Evolutionary conservation across 1,139 yeast genomes (phyloP).

Genomic region (Insectozyma bohioensis): DNA sequence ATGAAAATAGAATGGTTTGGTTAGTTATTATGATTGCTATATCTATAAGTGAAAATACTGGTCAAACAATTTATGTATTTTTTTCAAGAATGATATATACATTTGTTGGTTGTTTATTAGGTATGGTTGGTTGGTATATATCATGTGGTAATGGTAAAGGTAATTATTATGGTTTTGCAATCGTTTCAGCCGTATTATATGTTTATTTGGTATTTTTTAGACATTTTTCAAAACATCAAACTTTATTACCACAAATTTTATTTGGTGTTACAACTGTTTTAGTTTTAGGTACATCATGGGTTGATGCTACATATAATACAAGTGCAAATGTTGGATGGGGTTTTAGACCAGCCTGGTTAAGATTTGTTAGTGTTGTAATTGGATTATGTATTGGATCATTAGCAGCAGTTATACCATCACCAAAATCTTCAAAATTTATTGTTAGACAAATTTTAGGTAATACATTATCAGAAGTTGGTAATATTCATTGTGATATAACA

Average conservation of each 20-base stretch:
- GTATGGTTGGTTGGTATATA: constrained; percentile 40
- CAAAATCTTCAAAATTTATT: constrained; percentile 30
- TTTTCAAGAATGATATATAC: constrained; percentile 28
- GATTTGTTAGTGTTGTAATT: constrained; percentile 30
- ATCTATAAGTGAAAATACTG: constrained; percentile 33
- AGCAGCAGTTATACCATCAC: constrained; percentile 32
- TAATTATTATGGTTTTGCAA: constrained; percentile 33
- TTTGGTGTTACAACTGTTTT: constrained; percentile 30
- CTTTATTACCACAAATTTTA: constrained; percentile 31
- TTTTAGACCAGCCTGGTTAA: constrained; percentile 26
- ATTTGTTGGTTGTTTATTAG: constrained; percentile 32
- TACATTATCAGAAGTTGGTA: constrained; percentile 27
- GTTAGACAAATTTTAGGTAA: constrained; percentile 26
- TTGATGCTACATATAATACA: constrained; percentile 21
- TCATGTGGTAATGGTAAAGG: constrained; percentile 32
- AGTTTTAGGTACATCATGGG: constrained; percentile 40
- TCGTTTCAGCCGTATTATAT: constrained; percentile 29
- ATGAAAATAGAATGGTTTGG: constrained; percentile 31
- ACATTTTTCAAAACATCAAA: constrained; percentile 32
- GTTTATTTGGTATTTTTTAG: constrained; percentile 27
- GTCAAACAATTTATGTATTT: constrained; percentile 32
- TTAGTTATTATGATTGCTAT: constrained; percentile 35
- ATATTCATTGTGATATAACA: constrained; percentile 30
- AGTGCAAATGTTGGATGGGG: constrained; percentile 30
- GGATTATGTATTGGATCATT: constrained; percentile 34